Evolutionary conservation across 495 filamentous ascomycete genomes (phyloP).

Genomic region (Bacidia gigantensis): DNA sequence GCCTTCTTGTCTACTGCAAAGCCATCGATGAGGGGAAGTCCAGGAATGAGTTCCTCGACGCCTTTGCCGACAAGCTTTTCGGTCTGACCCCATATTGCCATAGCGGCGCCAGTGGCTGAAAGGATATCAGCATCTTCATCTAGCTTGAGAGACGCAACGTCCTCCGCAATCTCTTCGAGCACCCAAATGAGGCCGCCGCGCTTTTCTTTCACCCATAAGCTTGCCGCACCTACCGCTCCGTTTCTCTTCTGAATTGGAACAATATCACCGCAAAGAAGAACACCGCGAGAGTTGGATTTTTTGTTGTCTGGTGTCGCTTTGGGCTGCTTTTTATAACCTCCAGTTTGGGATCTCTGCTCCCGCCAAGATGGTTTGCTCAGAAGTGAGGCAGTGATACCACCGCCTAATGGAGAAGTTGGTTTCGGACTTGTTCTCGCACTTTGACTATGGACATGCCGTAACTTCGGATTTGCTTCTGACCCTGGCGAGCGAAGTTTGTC

Average conservation of each 20-base stretch:
- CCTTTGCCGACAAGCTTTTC: slow-evolving; percentile 50
- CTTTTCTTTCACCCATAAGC: slow-evolving; percentile 97
- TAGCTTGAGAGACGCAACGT: slow-evolving; percentile 59
- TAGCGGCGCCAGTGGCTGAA: slow-evolving; percentile 51
- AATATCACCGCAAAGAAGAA: slow-evolving; percentile 89
- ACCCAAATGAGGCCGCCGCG: slow-evolving; percentile 91
- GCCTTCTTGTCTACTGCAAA: slow-evolving; percentile 52
- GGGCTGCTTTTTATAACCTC: slow-evolving; percentile 43
- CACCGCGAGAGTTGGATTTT: slow-evolving; percentile 69
- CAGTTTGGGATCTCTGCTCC: slow-evolving; percentile 61
- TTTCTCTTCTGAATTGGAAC: slow-evolving; percentile 94
- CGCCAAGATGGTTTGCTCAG: slow-evolving; percentile 80
- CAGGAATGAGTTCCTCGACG: slow-evolving; percentile 63
- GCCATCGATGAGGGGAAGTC: slow-evolving; percentile 57
- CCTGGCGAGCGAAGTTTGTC: slow-evolving; percentile 57
- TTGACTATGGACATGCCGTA: slow-evolving; percentile 27
- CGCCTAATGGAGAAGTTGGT: slow-evolving; percentile 42
- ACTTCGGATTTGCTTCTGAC: slow-evolving; percentile 32
- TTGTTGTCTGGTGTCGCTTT: slow-evolving; percentile 39
- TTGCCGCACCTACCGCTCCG: slow-evolving; percentile 78
- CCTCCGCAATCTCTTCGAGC: slow-evolving; percentile 91
- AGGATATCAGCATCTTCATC: slow-evolving; percentile 61
- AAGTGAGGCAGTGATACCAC: slow-evolving; percentile 72
- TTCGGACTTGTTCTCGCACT: slow-evolving; percentile 32
- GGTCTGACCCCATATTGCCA: slow-evolving; percentile 68